phyloP scores from a whole-genome alignment of 306 rosid species.

The Coriaria nepalensis region DNA sequence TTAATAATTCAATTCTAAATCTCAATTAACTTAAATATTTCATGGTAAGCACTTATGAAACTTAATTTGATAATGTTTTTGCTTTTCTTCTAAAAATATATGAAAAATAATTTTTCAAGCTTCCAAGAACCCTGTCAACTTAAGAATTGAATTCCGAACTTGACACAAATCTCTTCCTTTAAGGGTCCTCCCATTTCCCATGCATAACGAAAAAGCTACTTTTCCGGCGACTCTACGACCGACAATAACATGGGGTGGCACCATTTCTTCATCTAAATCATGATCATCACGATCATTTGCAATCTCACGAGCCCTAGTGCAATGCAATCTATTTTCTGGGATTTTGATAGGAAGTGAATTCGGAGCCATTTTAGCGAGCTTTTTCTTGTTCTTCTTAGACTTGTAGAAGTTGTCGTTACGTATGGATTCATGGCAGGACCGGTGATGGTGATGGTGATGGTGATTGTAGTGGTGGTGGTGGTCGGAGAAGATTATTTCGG shows the following conservation, averaged over 20 bases:
- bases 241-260: slow-evolving; percentile 71
- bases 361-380: background rate
- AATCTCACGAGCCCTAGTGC: slow-evolving; percentile 5
- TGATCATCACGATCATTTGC: slow-evolving; percentile 23
- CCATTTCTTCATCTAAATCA: slow-evolving; percentile 37
- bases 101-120: too few species aligned
- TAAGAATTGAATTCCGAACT: slow-evolving; percentile 69
- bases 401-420: too few species aligned
- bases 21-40: too few species aligned
- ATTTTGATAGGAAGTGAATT: slow-evolving; percentile 50
- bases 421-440: too few species aligned
- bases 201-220: slow-evolving; percentile 57
- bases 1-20: too few species aligned
- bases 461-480: background rate
- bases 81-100: too few species aligned
- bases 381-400: slow-evolving; percentile 12
- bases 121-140: slow-evolving; percentile 89
- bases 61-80: too few species aligned
- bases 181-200: slow-evolving; percentile 75
- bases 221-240: slow-evolving; percentile 47
- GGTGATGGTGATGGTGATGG: background rate
- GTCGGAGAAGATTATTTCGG: slow-evolving; percentile 58
- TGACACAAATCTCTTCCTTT: slow-evolving; percentile 81
- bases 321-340: slow-evolving; percentile 21
- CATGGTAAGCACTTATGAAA: too few species aligned